These are phyloP conservation scores for Samsoniella hepiali DNA, from an alignment of 2,329 filamentous ascomycete genomes.

Conservation along the genomic window DNA sequence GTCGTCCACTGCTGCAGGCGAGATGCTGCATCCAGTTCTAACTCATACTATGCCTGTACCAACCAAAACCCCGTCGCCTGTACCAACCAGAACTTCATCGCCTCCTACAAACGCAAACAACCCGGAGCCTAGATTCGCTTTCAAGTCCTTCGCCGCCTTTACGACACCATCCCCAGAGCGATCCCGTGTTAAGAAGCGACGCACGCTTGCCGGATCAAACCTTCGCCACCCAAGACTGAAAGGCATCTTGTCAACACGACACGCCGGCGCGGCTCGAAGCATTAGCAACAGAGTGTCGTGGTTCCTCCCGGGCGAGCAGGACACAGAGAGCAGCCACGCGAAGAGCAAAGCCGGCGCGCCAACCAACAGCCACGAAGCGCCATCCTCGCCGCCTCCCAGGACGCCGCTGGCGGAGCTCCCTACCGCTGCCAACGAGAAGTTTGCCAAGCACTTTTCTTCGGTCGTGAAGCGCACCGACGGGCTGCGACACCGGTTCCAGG, in stretches of 20 bases:
- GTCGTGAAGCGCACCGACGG: slow-evolving; percentile 37
- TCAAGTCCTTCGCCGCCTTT: slow-evolving; percentile 53
- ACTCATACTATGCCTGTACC: neutral
- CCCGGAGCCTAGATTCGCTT: slow-evolving; percentile 45
- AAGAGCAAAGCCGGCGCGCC: neutral
- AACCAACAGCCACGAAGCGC: slow-evolving; percentile 15
- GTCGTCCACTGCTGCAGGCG: neutral
- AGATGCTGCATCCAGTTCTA: neutral
- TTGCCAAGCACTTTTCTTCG: slow-evolving; percentile 46
- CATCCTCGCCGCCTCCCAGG: slow-evolving; percentile 44
- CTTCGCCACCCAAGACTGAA: slow-evolving; percentile 33
- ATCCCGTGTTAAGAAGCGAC: slow-evolving; percentile 21
- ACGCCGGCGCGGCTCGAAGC: slow-evolving; percentile 30
- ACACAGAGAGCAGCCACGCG: slow-evolving; percentile 17
- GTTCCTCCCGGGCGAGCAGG: slow-evolving; percentile 30
- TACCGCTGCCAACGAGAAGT: slow-evolving; percentile 36
- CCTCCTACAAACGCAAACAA: slow-evolving; percentile 31
- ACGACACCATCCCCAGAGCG: slow-evolving; percentile 47
- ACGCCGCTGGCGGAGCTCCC: slow-evolving; percentile 34
- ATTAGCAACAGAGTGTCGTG: slow-evolving; percentile 37
- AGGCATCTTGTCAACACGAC: slow-evolving; percentile 34
- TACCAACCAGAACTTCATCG: neutral
- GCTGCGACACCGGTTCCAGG: slow-evolving; percentile 30
- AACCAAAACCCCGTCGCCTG: neutral
- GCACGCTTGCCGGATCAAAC: slow-evolving; percentile 23